Percentiles rank a stretch among this genome's conserved stretches.
These are phyloP conservation scores for Didymella arachidicola DNA, from an alignment of 2,329 filamentous ascomycete genomes.

Conservation along the genomic window DNA sequence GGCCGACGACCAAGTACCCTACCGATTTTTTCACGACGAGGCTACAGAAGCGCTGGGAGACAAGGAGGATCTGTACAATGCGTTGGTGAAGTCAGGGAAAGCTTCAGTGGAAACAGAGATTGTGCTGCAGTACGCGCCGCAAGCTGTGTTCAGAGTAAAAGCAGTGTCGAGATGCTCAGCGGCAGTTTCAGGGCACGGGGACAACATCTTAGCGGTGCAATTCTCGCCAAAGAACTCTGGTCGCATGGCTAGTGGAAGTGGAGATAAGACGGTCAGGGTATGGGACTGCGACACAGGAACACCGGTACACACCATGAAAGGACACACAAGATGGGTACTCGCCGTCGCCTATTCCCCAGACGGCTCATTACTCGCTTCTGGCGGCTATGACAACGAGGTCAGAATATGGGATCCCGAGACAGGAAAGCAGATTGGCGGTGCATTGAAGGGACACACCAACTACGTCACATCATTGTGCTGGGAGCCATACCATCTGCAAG, in stretches of 20 bases:
- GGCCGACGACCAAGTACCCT: slow-evolving; percentile 70
- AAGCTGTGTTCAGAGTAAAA: slow-evolving; percentile 93
- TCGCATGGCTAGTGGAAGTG: slow-evolving; percentile 84
- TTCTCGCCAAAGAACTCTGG: slow-evolving; percentile 83
- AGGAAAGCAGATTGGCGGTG: slow-evolving; percentile 74
- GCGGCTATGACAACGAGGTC: slow-evolving; percentile 92
- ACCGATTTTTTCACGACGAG: slow-evolving; percentile 67
- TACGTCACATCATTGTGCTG: slow-evolving; percentile 88
- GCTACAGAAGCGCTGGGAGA: slow-evolving; percentile 56
- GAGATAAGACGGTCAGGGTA: slow-evolving; percentile 88
- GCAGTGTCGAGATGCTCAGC: slow-evolving; percentile 90
- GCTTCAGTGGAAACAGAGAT: slow-evolving; percentile 66
- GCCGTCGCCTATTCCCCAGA: slow-evolving; percentile 89
- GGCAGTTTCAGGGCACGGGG: slow-evolving; percentile 87
- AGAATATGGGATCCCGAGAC: slow-evolving; percentile 86
- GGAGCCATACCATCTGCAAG: slow-evolving; percentile 91
- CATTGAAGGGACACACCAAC: slow-evolving; percentile 85
- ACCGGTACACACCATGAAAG: slow-evolving; percentile 82
- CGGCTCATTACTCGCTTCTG: slow-evolving; percentile 80
- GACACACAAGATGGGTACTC: slow-evolving; percentile 89
- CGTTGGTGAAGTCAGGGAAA: slow-evolving; percentile 53
- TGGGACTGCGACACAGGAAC: slow-evolving; percentile 97
- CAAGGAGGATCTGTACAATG: slow-evolving; percentile 55
- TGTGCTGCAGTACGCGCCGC: slow-evolving; percentile 73
- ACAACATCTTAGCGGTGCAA: slow-evolving; percentile 84